Percentiles rank a stretch among this genome's conserved stretches.
These are phyloP conservation scores for Podaxis sp. DNA, from an alignment of 768 basidiomycete genomes.

Conservation along the genomic window DNA sequence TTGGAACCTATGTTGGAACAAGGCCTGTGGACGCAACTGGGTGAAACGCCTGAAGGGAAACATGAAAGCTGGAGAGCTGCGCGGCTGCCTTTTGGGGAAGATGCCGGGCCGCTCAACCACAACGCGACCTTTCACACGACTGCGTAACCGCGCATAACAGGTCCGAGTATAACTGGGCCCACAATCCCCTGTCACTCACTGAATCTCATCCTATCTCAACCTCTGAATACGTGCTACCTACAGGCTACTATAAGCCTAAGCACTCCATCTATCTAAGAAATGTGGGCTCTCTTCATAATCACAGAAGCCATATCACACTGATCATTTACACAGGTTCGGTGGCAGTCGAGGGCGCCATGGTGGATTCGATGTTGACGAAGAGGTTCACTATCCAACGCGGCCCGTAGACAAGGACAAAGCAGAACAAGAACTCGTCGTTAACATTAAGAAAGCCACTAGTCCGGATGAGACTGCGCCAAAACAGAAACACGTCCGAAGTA, in stretches of 20 bases:
- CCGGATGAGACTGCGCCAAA: constrained; percentile 96
- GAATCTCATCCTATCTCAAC: neutral
- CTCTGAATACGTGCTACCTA: no score
- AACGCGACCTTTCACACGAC: constrained; percentile 9
- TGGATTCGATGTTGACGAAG: constrained; percentile 73
- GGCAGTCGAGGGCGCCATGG: constrained; percentile 35
- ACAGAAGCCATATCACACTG: neutral
- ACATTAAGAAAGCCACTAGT: constrained; percentile 98
- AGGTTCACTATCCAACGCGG: constrained; percentile 91
- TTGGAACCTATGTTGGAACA: constrained; percentile 7
- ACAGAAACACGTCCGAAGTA: constrained; percentile 99
- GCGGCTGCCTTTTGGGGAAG: constrained; percentile 4
- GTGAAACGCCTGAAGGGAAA: neutral
- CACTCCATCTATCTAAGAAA: constrained; percentile 3
- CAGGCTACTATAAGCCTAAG: neutral
- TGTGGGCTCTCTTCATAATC: constrained; percentile 1
- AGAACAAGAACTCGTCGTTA: constrained; percentile 88
- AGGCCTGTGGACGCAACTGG: constrained; percentile 1
- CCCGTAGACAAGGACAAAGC: constrained; percentile 99
- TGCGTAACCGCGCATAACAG: neutral
- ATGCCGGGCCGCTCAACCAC: neutral
- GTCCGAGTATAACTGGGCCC: neutral
- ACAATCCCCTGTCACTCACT: neutral
- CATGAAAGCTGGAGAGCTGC: constrained; percentile 5
- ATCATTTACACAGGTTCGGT: constrained; percentile 35